Conservation (phyloP, 441 rosid genomes). For the Raphanus hybrid region DNA sequence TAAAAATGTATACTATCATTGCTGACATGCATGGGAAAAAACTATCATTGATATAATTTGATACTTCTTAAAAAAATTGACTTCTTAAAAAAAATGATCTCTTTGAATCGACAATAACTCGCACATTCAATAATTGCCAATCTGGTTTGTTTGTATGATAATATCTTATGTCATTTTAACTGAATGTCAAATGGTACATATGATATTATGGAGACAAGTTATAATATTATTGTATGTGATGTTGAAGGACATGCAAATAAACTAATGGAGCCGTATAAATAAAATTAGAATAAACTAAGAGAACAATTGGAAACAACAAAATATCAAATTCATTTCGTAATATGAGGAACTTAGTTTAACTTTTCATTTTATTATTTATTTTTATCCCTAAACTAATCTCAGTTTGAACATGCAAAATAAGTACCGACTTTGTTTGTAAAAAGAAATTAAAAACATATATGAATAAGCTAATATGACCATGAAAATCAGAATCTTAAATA, state of each 20-base stretch:
- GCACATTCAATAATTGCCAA: conserved; percentile 10
- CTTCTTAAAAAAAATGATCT: background rate
- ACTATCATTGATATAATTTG: background rate
- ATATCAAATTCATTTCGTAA: background rate
- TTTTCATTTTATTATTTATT: background rate
- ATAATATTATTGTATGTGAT: background rate
- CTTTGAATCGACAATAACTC: background rate
- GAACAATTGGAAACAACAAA: background rate
- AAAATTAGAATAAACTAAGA: background rate
- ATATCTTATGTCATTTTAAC: background rate
- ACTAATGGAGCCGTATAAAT: conserved; percentile 8
- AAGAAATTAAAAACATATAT: too few species aligned
- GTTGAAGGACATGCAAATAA: background rate
- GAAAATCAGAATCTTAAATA: background rate
- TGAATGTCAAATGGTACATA: background rate
- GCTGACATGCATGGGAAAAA: conserved; percentile 26
- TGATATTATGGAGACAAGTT: background rate
- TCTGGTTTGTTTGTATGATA: conserved; percentile 14
- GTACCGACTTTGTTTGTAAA: background rate
- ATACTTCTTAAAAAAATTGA: too few species aligned
- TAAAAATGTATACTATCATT: background rate
- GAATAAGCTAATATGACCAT: background rate
- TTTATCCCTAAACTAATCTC: background rate
- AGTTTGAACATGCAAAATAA: background rate
- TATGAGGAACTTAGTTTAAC: background rate